phyloP scores from a whole-genome alignment of 257 asterid species.

The Coffea canephora region DNA sequence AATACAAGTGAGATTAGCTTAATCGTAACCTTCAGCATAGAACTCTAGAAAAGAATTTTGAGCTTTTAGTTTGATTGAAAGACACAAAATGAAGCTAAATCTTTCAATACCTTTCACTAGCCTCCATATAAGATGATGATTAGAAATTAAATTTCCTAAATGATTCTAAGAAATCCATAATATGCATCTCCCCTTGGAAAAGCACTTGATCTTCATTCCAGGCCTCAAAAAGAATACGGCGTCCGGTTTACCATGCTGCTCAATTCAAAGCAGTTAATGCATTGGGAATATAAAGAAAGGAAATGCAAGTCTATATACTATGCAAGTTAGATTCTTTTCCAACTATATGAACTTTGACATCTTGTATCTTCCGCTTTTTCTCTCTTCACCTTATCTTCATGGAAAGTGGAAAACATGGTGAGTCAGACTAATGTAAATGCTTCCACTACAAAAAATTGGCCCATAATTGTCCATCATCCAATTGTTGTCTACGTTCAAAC shows the following conservation, averaged over 20 bases:
- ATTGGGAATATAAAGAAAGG: background rate
- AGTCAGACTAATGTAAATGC: background rate
- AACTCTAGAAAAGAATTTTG: background rate
- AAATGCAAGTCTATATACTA: background rate
- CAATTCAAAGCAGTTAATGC: constrained; percentile 2
- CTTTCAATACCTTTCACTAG: constrained; percentile 26
- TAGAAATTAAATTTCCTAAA: constrained; percentile 4
- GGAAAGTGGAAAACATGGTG: background rate
- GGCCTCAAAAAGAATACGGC: background rate
- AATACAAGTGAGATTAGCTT: constrained; percentile 25
- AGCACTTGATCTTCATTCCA: background rate
- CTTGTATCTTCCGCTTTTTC: background rate
- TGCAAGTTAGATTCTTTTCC: background rate
- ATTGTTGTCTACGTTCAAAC: background rate
- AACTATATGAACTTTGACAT: background rate
- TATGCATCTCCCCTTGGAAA: constrained; percentile 11
- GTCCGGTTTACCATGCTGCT: constrained; percentile 6
- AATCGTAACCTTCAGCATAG: constrained; percentile 1
- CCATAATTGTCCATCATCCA: background rate
- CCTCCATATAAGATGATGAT: constrained; percentile 20
- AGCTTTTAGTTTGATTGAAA: background rate
- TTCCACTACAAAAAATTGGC: background rate
- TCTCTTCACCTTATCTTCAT: background rate
- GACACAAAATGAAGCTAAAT: background rate
- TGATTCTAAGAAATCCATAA: background rate